These are phyloP conservation scores for Plasmodium relictum DNA, from an alignment of 169 alveolate species.

Conservation along the genomic window DNA sequence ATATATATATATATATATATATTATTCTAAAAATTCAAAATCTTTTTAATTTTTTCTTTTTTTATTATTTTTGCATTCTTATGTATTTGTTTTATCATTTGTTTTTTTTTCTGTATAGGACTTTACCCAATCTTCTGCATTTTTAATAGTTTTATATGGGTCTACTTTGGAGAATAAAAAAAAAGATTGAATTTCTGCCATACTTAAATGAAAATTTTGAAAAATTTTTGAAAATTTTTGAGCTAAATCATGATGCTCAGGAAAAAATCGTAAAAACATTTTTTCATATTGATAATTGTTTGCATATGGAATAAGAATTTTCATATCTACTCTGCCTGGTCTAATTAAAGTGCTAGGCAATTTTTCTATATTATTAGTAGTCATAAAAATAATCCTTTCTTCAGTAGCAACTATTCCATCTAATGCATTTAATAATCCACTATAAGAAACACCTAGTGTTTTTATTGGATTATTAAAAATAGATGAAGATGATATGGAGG, in stretches of 20 bases:
- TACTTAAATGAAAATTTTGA: conserved; percentile 78
- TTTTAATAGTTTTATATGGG: conserved; percentile 78
- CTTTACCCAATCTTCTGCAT: conserved; percentile 81
- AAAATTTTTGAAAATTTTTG: conserved; percentile 78
- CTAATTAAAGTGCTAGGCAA: conserved; percentile 85
- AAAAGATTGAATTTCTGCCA: conserved; percentile 90
- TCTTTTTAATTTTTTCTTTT: too few species aligned
- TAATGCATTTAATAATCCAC: conserved; percentile 90
- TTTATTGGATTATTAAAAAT: conserved; percentile 4
- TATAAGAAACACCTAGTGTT: conserved; percentile 85
- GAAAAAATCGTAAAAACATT: conserved; percentile 85
- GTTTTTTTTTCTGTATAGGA: conserved; percentile 26
- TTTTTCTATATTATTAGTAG: conserved; percentile 86
- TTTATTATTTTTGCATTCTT: too few species aligned
- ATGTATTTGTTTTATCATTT: neutral
- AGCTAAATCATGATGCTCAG: conserved; percentile 81
- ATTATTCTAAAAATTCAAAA: neutral
- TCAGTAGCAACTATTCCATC: conserved; percentile 91
- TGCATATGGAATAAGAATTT: conserved; percentile 86
- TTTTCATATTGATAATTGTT: conserved; percentile 81
- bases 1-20: neutral
- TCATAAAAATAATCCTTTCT: conserved; percentile 88
- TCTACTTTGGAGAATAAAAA: conserved; percentile 83
- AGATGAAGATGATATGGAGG: neutral
- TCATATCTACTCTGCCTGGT: conserved; percentile 90